Percentiles rank a stretch among this genome's conserved stretches.
phyloP scores from a whole-genome alignment of 345 rosid species.

The Acer yangbiense region DNA sequence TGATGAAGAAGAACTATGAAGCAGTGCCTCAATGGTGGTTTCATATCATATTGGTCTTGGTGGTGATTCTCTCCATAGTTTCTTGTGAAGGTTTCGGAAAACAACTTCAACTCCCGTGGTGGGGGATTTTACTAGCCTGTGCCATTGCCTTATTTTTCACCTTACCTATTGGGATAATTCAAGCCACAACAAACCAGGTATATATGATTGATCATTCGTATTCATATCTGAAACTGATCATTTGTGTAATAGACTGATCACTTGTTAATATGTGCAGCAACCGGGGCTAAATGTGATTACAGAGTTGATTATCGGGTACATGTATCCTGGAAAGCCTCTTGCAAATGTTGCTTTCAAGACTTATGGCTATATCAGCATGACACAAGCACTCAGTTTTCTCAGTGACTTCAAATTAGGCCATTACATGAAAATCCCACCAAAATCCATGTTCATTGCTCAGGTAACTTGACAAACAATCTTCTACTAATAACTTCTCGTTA shows the following conservation, averaged over 20 bases:
- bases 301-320: slow-evolving; percentile 57
- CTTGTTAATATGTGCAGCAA: slow-evolving; percentile 41
- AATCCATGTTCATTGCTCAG: slow-evolving; percentile 57
- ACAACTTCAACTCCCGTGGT: slow-evolving; percentile 56
- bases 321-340: slow-evolving; percentile 54
- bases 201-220: slow-evolving; percentile 1
- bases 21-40: slow-evolving; percentile 61
- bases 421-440: slow-evolving; percentile 59
- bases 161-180: slow-evolving; percentile 50
- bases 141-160: slow-evolving; percentile 46
- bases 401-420: slow-evolving; percentile 54
- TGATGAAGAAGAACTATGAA: slow-evolving; percentile 64
- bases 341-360: slow-evolving; percentile 51
- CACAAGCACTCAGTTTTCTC: slow-evolving; percentile 39
- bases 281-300: slow-evolving; percentile 50
- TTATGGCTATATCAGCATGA: slow-evolving; percentile 44
- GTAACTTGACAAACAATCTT: slow-evolving; percentile 14
- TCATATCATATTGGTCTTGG: slow-evolving; percentile 25
- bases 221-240: background rate
- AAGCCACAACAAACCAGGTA: slow-evolving; percentile 59
- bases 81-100: slow-evolving; percentile 48
- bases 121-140: slow-evolving; percentile 48
- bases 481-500: background rate
- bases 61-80: slow-evolving; percentile 35
- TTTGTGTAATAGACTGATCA: background rate